Conservation (phyloP, 2,329 filamentous ascomycete genomes). For the Blastomyces silverae region DNA sequence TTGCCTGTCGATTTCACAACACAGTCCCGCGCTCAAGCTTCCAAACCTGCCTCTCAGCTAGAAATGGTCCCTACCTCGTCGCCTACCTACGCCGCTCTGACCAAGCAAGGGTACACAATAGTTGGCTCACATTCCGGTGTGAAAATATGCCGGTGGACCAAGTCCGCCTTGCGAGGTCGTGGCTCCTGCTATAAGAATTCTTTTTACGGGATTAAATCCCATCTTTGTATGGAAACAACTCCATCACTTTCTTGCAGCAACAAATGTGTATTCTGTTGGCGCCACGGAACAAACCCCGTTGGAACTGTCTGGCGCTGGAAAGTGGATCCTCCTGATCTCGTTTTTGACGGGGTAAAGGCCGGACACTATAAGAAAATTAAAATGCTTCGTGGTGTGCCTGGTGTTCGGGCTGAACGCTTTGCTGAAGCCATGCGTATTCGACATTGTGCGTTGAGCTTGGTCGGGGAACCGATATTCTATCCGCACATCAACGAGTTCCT, state of each 20-base stretch:
- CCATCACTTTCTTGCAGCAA: conserved; percentile 93
- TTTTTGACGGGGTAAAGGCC: conserved; percentile 83
- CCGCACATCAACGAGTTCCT: conserved; percentile 94
- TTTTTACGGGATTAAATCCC: conserved; percentile 93
- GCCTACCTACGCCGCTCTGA: conserved; percentile 79
- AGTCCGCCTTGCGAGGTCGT: conserved; percentile 85
- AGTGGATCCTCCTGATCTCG: conserved; percentile 80
- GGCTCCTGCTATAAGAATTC: conserved; percentile 97
- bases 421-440: conserved; percentile 87
- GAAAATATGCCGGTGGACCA: conserved; percentile 98
- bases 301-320: conserved; percentile 96
- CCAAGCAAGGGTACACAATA: conserved; percentile 94
- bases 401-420: conserved; percentile 84
- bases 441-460: conserved; percentile 85
- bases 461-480: conserved; percentile 98
- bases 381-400: conserved; percentile 89
- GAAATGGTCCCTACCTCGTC: conserved; percentile 93
- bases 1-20: conserved; percentile 78
- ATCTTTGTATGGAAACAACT: conserved; percentile 97
- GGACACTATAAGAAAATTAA: conserved; percentile 97
- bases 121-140: conserved; percentile 93
- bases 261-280: conserved; percentile 99
- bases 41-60: conserved; percentile 48
- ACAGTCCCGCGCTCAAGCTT: conserved; percentile 36
- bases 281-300: conserved; percentile 93